Conservation (phyloP, 306 rosid genomes). For the Cucurbita argyrosperma region DNA sequence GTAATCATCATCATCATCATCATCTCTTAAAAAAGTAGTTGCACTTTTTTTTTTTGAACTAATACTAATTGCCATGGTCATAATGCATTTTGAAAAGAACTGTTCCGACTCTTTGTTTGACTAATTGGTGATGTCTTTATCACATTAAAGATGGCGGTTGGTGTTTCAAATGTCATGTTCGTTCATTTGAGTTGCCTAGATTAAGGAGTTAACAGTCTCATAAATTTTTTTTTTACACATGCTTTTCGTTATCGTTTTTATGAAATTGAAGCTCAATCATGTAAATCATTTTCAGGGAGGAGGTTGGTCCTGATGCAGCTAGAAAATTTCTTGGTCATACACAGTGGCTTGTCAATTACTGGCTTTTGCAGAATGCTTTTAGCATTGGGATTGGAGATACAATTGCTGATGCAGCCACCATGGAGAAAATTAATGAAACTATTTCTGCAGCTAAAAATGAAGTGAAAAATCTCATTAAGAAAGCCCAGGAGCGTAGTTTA, state of each 20-base stretch:
- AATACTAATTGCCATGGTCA: background rate
- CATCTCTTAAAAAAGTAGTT: background rate
- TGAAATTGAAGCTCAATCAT: background rate
- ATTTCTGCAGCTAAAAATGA: constrained; percentile 74
- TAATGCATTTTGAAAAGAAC: background rate
- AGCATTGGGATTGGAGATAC: constrained; percentile 98
- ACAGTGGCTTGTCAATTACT: constrained; percentile 97
- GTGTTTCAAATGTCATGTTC: background rate
- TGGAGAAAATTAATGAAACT: constrained; percentile 84
- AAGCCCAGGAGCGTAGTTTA: constrained; percentile 64
- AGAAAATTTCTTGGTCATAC: constrained; percentile 96
- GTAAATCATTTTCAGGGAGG: constrained; percentile 56
- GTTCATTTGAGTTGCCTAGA: background rate
- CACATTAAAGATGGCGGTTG: background rate
- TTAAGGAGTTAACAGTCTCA: background rate
- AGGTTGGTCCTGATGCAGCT: constrained; percentile 99
- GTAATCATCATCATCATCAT: background rate
- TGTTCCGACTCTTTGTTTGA: background rate
- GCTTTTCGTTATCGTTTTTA: background rate
- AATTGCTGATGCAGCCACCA: constrained; percentile 89
- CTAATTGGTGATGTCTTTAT: background rate
- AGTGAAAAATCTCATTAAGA: constrained; percentile 79
- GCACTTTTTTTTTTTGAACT: background rate
- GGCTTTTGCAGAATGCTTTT: constrained; percentile 94
- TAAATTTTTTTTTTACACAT: background rate